Base-by-base conservation (phyloP, 495 filamentous ascomycete genomes). In the Penicillium nucicola region DNA sequence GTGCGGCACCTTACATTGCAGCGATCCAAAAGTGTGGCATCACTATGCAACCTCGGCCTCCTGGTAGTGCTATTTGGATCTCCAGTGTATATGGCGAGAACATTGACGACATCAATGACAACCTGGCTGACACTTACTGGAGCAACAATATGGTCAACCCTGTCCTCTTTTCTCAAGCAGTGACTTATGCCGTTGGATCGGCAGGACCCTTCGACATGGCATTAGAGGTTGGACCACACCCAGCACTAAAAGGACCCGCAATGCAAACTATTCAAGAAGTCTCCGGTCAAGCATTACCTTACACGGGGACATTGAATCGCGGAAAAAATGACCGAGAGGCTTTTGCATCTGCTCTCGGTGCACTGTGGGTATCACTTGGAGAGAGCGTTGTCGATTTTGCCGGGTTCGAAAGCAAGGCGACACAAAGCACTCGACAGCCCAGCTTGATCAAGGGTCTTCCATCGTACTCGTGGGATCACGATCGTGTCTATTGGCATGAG, bases 141-240 rank as follows among this genome's bases (percentile, higher is more conserved):
- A 66, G 53, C 13, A 71, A 81, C 42, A 84, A 84, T 42, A 79
- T 85, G 79, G 60, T 77, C 20, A 67, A 74, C 14, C 72, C 75
- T 2, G 82, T 86, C 6, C 58, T 78, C 10, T 85, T 85, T 52
- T 61, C 61, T n/a, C 66, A 83, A 23, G 83, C 82, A 13, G 42
- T 83, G 3, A 56, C 45, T 4, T 62, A 65, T 15, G 72, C 74
- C 2, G 34, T 77, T 4, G 51, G 53, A 54, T 38, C 55, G 14
- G 46, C 57, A 1, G 44, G 68, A 4, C 60, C 61, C 8, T 78
- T 75, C 42, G 52, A 61, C 49, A 50, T 67, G 42, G 69, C 55
- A 5, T 45, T 86, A 13, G 83, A 86, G 46, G 46, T 85, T 35
- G 82, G 82, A 1, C 82, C 83, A 0, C 82, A 84, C 46, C 69